Evolutionary conservation across 768 basidiomycete genomes (phyloP).

Genomic region (Tylopilus plumbeoviolaceoides): DNA sequence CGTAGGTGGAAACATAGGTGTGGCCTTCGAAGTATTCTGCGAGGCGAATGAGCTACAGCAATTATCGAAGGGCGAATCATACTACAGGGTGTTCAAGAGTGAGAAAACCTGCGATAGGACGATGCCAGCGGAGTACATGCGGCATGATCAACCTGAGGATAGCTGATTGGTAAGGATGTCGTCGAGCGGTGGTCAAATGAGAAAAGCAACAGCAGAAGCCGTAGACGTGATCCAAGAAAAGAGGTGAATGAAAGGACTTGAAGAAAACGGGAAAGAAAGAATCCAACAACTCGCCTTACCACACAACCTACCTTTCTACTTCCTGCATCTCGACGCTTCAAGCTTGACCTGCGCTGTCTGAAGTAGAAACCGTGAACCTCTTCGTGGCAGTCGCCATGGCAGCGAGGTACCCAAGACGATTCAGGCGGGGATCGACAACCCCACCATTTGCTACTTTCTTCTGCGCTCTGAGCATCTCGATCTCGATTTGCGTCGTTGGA

Average conservation of each 20-base stretch:
- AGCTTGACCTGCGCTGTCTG: not conserved
- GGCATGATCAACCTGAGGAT: not conserved
- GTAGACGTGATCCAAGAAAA: not conserved
- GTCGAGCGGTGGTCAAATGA: not conserved
- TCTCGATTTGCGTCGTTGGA: slow-evolving; percentile 1
- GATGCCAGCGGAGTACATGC: not conserved
- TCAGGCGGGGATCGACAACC: not conserved
- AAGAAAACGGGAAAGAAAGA: not conserved
- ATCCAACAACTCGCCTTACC: not conserved
- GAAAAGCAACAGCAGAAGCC: not conserved
- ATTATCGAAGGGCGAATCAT: too few relatives aligned
- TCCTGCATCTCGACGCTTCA: not conserved
- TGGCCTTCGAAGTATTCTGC: too few relatives aligned
- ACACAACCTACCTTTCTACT: not conserved
- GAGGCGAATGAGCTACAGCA: too few relatives aligned
- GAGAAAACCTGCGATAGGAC: too few relatives aligned
- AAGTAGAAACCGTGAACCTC: not conserved
- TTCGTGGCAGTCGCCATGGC: not conserved
- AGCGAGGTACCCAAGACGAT: not conserved
- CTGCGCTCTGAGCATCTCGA: slow-evolving; percentile 5
- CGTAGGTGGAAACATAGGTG: too few relatives aligned
- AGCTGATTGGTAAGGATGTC: not conserved
- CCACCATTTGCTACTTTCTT: slow-evolving; percentile 2
- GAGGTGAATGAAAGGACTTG: not conserved
- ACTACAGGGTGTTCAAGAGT: too few relatives aligned